Percentiles rank a stretch among this genome's conserved stretches.
These are phyloP conservation scores for Bolboschoenus planiculmis DNA, from an alignment of 176 grass and related monocot genomes.

Conservation along the genomic window DNA sequence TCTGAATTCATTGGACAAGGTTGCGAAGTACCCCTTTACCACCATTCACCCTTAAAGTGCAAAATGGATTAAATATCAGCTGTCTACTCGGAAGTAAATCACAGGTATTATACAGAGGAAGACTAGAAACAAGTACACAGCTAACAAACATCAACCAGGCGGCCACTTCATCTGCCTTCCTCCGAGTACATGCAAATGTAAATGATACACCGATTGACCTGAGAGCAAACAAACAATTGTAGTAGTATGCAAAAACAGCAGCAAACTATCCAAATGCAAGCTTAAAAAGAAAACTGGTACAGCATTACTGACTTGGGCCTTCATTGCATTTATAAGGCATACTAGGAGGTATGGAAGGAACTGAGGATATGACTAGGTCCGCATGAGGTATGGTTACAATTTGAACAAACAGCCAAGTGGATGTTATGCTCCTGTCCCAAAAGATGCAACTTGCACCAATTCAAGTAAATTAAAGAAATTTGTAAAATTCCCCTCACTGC, in stretches of 20 bases:
- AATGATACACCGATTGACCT: slow-evolving; percentile 96
- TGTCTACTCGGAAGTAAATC: neutral
- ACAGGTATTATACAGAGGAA: neutral
- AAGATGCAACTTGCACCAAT: neutral
- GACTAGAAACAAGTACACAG: neutral
- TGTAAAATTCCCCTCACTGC: too few species aligned
- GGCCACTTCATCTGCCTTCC: slow-evolving; percentile 94
- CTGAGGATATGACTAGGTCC: neutral
- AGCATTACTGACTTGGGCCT: neutral
- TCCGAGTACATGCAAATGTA: slow-evolving; percentile 76
- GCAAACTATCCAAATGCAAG: neutral
- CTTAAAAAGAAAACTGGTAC: neutral
- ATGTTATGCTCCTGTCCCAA: neutral
- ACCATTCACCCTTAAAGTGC: neutral
- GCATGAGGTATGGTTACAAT: neutral
- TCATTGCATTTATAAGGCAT: neutral
- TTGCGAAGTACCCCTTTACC: neutral
- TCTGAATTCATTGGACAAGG: neutral
- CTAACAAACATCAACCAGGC: slow-evolving; percentile 39
- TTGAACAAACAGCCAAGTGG: neutral
- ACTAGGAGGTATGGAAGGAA: neutral
- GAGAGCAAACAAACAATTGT: neutral
- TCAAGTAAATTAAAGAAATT: too few species aligned
- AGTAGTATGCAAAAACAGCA: neutral
- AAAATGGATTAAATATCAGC: neutral